Evolutionary conservation across 78 protist species (phyloP), one percentile per base, ranked within the genome.

Genomic region (Protostelium mycophagum): DNA sequence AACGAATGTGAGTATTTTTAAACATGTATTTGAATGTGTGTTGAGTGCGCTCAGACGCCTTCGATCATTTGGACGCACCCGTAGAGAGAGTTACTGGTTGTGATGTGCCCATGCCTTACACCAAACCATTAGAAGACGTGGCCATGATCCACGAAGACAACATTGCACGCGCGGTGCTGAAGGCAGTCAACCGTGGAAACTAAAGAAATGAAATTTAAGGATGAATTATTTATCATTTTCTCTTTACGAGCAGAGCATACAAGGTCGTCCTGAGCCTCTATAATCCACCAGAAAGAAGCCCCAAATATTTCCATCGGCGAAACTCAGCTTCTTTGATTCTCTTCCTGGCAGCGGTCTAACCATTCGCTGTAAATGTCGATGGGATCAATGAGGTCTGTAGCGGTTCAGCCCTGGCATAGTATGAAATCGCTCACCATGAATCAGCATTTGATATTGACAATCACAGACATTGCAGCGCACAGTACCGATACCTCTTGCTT

Each of bases 41-140:
- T 88, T 85, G 5, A 10, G 10, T 23, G 5, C 83, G n/a, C 34
- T 10, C 37, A 37, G 93, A 94, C 25, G 97, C 96, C 28, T 98
- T 98, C 83, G 98, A 98, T 89, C 91, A 97, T 39, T 89, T 98
- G 5, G 99, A 98, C 37, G 98, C 99, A 0, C 99, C 99, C 31
- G 87, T 94, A 10, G 95, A 90, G 91, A 94, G 98, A 38, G 91
- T 97, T n/a, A 38, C 97, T 28, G 98, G 98, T 38, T 99, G 97
- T 28, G 99, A 98, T 85, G 95, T 98, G 28, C 99, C 99, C 91
- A 97, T 94, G 96, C 99, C 99, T 28, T 98, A 98, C 90, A 97
- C 99, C 35, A 87, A 87, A 83, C 87, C 83, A 38, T 87, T 98
- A 0, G 99, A 98, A 91, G 84, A 16, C 37, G 51, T 85, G 38